Evolutionary conservation across 1,139 yeast genomes (phyloP), one percentile per base, ranked within the genome.

Genomic region (Magnusiomyces suaveolens): DNA sequence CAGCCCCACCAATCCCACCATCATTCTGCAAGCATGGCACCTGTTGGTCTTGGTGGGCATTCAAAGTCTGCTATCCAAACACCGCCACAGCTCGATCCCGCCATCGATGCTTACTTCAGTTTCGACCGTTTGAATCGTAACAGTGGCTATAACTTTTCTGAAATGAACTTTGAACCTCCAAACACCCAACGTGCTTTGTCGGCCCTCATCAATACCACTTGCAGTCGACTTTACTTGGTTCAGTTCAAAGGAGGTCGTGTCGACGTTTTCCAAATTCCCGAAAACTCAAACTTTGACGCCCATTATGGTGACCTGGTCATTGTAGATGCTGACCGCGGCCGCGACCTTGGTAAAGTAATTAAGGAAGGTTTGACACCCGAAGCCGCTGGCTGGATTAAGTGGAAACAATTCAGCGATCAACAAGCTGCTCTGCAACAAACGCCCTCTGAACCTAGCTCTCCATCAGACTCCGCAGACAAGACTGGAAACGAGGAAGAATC

Each of bases 321-420:
- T 61, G 96, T 90, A 39, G 97, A 92, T 68, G 98, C 97, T 16
- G 98, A 92, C 67, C 77, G 98, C 51, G 98, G 98, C 46, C 77
- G 86, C 53, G 98, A 92, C 71, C 73, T 92, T 60, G 97, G 97
- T 26, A 80, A 82, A 64, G 81, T 92, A 46, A 79, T 83, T 41
- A 82, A 82, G 60, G 76, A 86, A 59, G 75, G 79, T 58, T 79
- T 90, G 32, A 74, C 83, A 1, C 73, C 83, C 46, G 90, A 87
- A 60, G 84, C 87, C 64, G 97, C 95, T 0, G 80, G 87, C 43
- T 76, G 87, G 59, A 80, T 92, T 66, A 89, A 89, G 68, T 84
- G 87, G 66, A 79, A 83, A 64, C 86, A 87, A 63, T 94, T 87
- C 66, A 76, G 83, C 59, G 87, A 86, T 66, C 84, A 89, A 56